Percentiles rank a stretch among this genome's conserved stretches.
Conservation (phyloP, 2,329 filamentous ascomycete genomes). For the Fusarium xylarioides region DNA sequence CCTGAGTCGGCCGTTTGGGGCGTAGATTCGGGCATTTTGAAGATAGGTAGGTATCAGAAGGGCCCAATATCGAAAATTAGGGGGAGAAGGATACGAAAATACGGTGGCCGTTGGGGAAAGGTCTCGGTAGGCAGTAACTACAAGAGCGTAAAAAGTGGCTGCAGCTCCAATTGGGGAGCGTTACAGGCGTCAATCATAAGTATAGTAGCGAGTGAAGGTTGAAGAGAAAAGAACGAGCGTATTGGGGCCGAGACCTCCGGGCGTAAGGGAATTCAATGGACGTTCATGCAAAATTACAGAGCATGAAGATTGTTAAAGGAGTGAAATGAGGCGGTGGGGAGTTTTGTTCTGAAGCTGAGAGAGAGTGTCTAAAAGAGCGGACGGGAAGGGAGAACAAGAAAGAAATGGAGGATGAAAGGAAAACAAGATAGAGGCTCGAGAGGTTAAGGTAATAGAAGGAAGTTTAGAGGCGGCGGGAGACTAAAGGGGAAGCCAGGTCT, state of each 20-base stretch:
- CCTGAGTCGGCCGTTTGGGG: conserved; percentile 49
- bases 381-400: conserved; percentile 18
- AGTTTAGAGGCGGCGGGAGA: conserved; percentile 25
- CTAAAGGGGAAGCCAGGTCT: conserved; percentile 36
- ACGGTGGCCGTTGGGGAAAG: conserved; percentile 8
- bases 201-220: conserved; percentile 41
- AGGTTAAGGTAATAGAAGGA: conserved; percentile 12
- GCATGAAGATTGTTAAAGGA: conserved; percentile 6
- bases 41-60: not conserved
- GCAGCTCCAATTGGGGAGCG: conserved; percentile 44
- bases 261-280: conserved; percentile 2
- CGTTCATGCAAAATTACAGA: conserved; percentile 8
- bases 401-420: not conserved
- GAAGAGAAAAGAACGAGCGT: conserved; percentile 43
- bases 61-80: conserved; percentile 15
- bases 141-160: conserved; percentile 30
- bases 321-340: not conserved
- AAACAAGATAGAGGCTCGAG: conserved; percentile 20
- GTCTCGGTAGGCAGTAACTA: conserved; percentile 25
- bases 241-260: conserved; percentile 42
- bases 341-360: not conserved
- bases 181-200: conserved; percentile 43
- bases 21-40: conserved; percentile 48
- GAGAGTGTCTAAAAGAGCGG: conserved; percentile 17
- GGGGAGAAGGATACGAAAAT: conserved; percentile 16